A percentile compares a stretch with the other conserved stretches of the same genome.
Evolutionary conservation across 495 filamentous ascomycete genomes (phyloP).

Genomic region (Xylaria venustula): DNA sequence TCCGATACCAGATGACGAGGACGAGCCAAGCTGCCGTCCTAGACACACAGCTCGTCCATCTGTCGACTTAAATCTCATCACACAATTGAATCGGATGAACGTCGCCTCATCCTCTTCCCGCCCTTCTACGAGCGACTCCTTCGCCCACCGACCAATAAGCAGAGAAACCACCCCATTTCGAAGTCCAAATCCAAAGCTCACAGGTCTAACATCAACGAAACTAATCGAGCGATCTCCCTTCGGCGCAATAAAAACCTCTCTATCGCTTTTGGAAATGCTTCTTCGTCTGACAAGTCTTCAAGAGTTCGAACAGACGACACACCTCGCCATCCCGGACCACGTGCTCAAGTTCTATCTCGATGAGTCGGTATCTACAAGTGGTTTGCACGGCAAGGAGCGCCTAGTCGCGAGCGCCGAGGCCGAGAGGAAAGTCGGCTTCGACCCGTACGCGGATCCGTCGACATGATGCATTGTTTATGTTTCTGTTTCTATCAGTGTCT

Average conservation of each 20-base stretch:
- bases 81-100: slow-evolving; percentile 40
- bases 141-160: background rate
- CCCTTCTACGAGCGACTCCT: slow-evolving; percentile 14
- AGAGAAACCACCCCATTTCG: too few species aligned
- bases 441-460: slow-evolving; percentile 52
- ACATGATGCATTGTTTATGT: background rate
- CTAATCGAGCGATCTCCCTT: slow-evolving; percentile 38
- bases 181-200: too few species aligned
- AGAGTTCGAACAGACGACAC: slow-evolving; percentile 92
- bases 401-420: slow-evolving; percentile 70
- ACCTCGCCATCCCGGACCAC: slow-evolving; percentile 93
- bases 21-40: slow-evolving; percentile 8
- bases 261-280: slow-evolving; percentile 92
- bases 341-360: slow-evolving; percentile 91
- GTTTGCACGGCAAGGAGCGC: slow-evolving; percentile 67
- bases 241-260: slow-evolving; percentile 67
- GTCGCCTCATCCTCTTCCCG: slow-evolving; percentile 27
- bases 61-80: slow-evolving; percentile 38
- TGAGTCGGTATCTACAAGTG: slow-evolving; percentile 70
- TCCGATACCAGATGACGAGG: slow-evolving; percentile 25
- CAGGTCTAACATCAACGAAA: slow-evolving; percentile 13
- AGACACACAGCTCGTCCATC: slow-evolving; percentile 24
- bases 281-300: slow-evolving; percentile 91
- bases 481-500: background rate
- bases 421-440: slow-evolving; percentile 80